Evolutionary conservation across 345 rosid species (phyloP), one percentile per base, ranked within the genome.

Genomic region (Trapa bicornis): DNA sequence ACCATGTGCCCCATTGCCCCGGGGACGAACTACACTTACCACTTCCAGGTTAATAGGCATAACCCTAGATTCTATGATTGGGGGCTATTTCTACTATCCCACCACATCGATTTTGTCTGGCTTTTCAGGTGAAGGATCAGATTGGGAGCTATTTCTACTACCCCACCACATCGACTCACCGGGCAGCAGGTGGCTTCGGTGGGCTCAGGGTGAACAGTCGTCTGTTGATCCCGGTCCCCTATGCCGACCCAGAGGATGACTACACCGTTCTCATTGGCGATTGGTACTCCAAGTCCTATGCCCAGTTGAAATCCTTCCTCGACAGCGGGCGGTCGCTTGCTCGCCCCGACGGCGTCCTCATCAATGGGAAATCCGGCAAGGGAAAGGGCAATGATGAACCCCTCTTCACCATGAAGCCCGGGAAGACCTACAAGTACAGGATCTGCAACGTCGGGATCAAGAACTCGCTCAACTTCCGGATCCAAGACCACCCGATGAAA

Each of bases 141-240:
- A 91, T 91, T 72, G 97, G 89, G 9, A 80, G 81, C 67, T 84
- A 79, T 67, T 84, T 81, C 79, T 86, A 89, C 75, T 87, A 84
- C 67, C 96, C 97, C 4, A 69, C 87, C 38, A 76, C 83, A 65
- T 75, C 77, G 48, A 76, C 87, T 66, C 89, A 84, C 36, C 87
- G 85, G 58, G 89, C 94, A 14, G 94, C 83, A 1, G 92, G 97
- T 37, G 94, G 94, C 10, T 89, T 74, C 42, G 92, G 92, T 67
- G 72, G 86, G 0, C 80, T 89, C 69, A 70, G 88, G 37, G 73
- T 85, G 32, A 82, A 87, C 66, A 84, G 77, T 64, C 81, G 88
- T 7, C 65, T 68, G 13, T 75, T 80, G 13, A 80, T 89, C 66
- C 61, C 72, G 2, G 66, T 87, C 45, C 94, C 97, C 7, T 91